These are phyloP conservation scores for Fusarium chaquense DNA, from an alignment of 2,329 filamentous ascomycete genomes.

Conservation along the genomic window DNA sequence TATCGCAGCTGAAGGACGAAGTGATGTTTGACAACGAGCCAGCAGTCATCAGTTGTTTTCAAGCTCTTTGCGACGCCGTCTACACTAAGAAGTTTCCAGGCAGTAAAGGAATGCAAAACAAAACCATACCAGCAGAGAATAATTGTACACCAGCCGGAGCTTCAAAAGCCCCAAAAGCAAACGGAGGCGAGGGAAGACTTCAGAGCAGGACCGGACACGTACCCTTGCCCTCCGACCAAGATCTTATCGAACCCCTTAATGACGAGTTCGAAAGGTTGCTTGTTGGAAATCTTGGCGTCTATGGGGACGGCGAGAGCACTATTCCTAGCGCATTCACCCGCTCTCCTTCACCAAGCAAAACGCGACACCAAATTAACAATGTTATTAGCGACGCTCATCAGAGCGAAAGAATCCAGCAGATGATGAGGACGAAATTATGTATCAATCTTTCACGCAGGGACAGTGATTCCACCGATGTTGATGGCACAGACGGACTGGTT, in stretches of 20 bases:
- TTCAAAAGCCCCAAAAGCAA: not conserved
- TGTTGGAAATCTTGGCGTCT: not conserved
- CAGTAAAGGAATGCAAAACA: not conserved
- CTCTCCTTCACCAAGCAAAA: slow-evolving; percentile 2
- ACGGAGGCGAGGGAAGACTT: not conserved
- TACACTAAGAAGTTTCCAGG: slow-evolving; percentile 49
- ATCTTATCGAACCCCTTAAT: slow-evolving; percentile 29
- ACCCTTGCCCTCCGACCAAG: slow-evolving; percentile 3
- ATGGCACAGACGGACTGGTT: slow-evolving; percentile 32
- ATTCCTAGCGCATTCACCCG: not conserved
- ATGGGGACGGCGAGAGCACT: not conserved
- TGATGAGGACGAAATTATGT: slow-evolving; percentile 48
- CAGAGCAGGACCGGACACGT: slow-evolving; percentile 1
- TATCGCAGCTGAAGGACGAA: slow-evolving; percentile 79
- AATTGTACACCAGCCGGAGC: not conserved
- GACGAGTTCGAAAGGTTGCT: slow-evolving; percentile 17
- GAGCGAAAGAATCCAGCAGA: slow-evolving; percentile 14
- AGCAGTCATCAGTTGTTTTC: slow-evolving; percentile 60
- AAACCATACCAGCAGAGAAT: not conserved
- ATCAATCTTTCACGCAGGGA: slow-evolving; percentile 52
- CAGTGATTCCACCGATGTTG: slow-evolving; percentile 51
- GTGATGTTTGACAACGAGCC: slow-evolving; percentile 73
- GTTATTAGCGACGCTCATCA: not conserved
- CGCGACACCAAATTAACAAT: not conserved
- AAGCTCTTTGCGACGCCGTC: slow-evolving; percentile 56